Evolutionary conservation across 768 basidiomycete genomes (phyloP).

Genomic region (Pleurotus tuoliensis): DNA sequence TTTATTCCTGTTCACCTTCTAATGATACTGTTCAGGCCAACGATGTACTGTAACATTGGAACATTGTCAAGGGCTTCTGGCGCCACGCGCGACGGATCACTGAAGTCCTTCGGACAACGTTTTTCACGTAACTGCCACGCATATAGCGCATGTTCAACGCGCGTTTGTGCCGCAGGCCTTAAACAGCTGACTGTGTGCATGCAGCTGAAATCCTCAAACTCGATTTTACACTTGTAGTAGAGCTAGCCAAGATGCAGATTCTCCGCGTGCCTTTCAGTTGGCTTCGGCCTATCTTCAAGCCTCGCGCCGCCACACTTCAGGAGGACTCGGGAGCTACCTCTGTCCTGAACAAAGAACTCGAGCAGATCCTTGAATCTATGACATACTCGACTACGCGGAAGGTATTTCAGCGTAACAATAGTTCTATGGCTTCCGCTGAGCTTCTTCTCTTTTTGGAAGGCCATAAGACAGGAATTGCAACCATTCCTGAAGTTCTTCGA

Average conservation of each 20-base stretch:
- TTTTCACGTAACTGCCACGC: too few species aligned
- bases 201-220: too few species aligned
- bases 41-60: background rate
- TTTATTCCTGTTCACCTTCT: too few species aligned
- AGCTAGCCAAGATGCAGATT: background rate
- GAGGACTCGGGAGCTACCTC: background rate
- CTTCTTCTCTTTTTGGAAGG: slow-evolving; percentile 36
- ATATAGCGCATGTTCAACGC: background rate
- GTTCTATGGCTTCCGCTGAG: background rate
- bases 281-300: background rate
- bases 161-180: background rate
- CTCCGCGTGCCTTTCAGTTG: background rate
- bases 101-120: too few species aligned
- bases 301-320: background rate
- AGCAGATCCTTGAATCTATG: background rate
- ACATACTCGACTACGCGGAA: background rate
- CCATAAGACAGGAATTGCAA: slow-evolving; percentile 94
- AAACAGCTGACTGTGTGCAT: background rate
- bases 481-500: slow-evolving; percentile 95
- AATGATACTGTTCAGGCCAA: too few species aligned
- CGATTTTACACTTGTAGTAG: background rate
- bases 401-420: background rate
- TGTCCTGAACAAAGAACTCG: background rate
- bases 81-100: background rate
- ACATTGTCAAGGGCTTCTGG: background rate